Percentiles rank a stretch among this genome's conserved stretches.
Evolutionary conservation across 2,329 filamentous ascomycete species (phyloP).

Genomic region (Cladophialophora bantiana): DNA sequence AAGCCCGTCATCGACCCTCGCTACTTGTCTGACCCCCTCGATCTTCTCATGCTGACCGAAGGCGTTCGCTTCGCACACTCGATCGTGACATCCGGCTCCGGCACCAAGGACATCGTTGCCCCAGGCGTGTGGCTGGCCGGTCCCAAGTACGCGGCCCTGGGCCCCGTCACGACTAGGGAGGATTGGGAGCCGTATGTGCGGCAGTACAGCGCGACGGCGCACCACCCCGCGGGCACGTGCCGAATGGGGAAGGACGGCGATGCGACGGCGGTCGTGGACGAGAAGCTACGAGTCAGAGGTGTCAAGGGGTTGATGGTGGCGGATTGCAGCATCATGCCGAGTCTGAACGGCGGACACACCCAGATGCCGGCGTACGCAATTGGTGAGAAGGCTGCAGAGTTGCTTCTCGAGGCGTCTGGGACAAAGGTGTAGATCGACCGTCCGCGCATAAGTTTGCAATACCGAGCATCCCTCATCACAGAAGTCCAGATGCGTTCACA

Average conservation of each 20-base stretch:
- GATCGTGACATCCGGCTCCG: slow-evolving; percentile 63
- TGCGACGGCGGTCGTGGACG: slow-evolving; percentile 59
- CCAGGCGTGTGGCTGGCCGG: slow-evolving; percentile 57
- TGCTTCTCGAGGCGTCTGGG: slow-evolving; percentile 51
- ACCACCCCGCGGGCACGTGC: slow-evolving; percentile 64
- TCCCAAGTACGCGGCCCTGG: slow-evolving; percentile 57
- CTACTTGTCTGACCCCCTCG: slow-evolving; percentile 63
- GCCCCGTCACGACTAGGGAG: slow-evolving; percentile 59
- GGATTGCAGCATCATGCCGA: slow-evolving; percentile 61
- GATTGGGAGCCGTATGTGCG: slow-evolving; percentile 65
- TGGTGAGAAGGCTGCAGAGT: slow-evolving; percentile 60
- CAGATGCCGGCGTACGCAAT: slow-evolving; percentile 66
- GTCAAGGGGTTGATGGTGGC: slow-evolving; percentile 61
- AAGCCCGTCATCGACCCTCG: slow-evolving; percentile 65
- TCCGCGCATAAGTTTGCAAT: no score
- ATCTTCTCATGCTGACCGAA: slow-evolving; percentile 65
- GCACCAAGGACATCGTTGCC: slow-evolving; percentile 65
- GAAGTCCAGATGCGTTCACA: no score
- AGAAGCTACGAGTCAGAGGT: slow-evolving; percentile 59
- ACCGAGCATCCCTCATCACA: no score
- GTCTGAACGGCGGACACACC: slow-evolving; percentile 59
- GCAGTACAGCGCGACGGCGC: slow-evolving; percentile 65
- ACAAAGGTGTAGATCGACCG: background rate
- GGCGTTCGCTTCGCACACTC: slow-evolving; percentile 66
- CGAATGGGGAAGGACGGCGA: slow-evolving; percentile 61